Conservation (phyloP, 306 rosid genomes). For the Arachis hypogaea region DNA sequence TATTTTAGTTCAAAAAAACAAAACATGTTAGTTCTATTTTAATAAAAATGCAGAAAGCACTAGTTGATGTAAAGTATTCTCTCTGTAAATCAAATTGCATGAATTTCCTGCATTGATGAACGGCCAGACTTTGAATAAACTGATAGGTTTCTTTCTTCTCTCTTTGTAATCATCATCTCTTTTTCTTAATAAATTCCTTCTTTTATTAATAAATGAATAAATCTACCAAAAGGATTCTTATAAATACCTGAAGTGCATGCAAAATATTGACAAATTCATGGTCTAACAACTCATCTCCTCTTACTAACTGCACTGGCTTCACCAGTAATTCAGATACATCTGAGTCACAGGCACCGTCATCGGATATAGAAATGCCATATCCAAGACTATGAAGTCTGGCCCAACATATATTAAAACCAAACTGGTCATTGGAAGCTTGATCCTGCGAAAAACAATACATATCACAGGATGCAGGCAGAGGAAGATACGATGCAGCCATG, state of each 20-base stretch:
- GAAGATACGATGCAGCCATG: constrained; percentile 53
- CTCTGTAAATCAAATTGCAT: constrained; percentile 3
- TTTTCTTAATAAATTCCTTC: background rate
- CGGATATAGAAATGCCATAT: constrained; percentile 54
- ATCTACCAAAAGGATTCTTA: background rate
- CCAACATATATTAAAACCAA: constrained; percentile 84
- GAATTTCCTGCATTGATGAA: background rate
- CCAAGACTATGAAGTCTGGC: constrained; percentile 82
- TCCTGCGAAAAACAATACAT: constrained; percentile 87
- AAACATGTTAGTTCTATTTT: background rate
- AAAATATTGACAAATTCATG: constrained; percentile 67
- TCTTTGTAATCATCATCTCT: background rate
- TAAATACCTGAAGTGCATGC: constrained; percentile 90
- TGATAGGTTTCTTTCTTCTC: background rate
- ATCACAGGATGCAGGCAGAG: constrained; percentile 75
- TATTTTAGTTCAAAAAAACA: background rate
- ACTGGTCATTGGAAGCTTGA: constrained; percentile 48
- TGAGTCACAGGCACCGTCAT: constrained; percentile 43
- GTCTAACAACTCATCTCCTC: constrained; percentile 62
- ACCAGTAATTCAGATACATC: constrained; percentile 57
- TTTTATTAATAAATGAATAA: background rate
- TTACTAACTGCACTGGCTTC: constrained; percentile 57
- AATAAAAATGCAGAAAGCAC: background rate
- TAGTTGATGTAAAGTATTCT: constrained; percentile 2
- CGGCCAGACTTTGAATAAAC: background rate